phyloP scores from a whole-genome alignment of 2,329 filamentous ascomycete species.

The Dactylellina sp. region DNA sequence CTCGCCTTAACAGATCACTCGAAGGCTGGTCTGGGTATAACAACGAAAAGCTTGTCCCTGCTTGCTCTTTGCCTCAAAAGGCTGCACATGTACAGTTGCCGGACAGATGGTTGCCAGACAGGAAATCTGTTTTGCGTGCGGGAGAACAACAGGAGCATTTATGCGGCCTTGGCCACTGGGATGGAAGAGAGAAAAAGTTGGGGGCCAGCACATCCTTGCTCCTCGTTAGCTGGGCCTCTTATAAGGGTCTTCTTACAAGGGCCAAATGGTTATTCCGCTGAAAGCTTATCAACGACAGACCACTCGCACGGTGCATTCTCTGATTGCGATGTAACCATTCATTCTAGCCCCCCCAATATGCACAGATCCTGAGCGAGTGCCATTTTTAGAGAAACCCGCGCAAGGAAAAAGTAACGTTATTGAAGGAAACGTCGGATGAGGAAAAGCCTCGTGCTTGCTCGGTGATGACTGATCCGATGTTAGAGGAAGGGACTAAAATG shows the following conservation, averaged over 20 bases:
- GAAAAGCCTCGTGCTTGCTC: conserved; percentile 41
- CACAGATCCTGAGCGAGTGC: conserved; percentile 33
- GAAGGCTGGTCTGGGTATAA: conserved; percentile 5
- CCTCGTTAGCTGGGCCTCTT: conserved; percentile 7
- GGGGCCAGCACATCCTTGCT: conserved; percentile 18
- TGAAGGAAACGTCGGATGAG: conserved; percentile 3
- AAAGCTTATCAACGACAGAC: conserved; percentile 54
- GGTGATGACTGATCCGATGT: conserved; percentile 45
- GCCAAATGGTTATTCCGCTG: conserved; percentile 25
- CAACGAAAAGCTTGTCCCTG: conserved; percentile 37
- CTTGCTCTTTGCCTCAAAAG: not conserved
- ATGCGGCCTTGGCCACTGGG: conserved; percentile 19
- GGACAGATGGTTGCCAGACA: conserved; percentile 4
- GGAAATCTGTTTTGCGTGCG: conserved; percentile 5
- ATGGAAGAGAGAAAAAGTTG: not conserved
- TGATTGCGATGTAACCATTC: conserved; percentile 56
- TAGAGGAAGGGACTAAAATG: conserved; percentile 44
- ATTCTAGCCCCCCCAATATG: conserved; percentile 32
- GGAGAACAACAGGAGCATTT: conserved; percentile 13
- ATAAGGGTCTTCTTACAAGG: conserved; percentile 16
- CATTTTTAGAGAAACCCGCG: conserved; percentile 56
- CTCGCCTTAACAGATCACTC: conserved; percentile 26
- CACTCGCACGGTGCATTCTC: conserved; percentile 20
- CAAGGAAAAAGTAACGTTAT: conserved; percentile 54
- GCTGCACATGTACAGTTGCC: not conserved